Evolutionary conservation across 768 basidiomycete genomes (phyloP).

Genomic region (Cystobasidium tubakii): DNA sequence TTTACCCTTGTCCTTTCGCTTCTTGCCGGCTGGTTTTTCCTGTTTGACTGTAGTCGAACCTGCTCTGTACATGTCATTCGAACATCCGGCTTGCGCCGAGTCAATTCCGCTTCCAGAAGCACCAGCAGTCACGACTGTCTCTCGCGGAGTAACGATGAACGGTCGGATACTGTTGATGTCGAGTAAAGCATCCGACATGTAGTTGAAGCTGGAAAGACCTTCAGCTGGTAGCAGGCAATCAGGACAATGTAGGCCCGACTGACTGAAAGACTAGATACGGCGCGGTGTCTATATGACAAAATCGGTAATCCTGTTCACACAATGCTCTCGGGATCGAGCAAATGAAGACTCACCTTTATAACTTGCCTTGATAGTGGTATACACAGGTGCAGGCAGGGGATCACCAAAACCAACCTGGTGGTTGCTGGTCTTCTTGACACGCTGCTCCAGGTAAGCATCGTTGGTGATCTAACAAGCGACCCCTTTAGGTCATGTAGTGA

Average conservation of each 20-base stretch:
- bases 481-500: too few species aligned
- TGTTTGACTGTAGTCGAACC: neutral
- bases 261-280: neutral
- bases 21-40: neutral
- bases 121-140: neutral
- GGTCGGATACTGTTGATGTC: constrained; percentile 6
- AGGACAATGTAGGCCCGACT: neutral
- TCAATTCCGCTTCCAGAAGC: neutral
- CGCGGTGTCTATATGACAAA: neutral
- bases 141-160: too few species aligned
- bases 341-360: neutral
- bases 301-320: too few species aligned
- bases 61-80: neutral
- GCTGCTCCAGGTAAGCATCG: neutral
- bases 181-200: neutral
- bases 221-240: too few species aligned
- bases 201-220: neutral
- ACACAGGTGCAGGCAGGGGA: neutral
- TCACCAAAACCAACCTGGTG: neutral
- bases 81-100: neutral
- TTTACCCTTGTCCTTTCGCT: neutral
- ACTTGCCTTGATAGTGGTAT: neutral
- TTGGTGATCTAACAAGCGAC: neutral
- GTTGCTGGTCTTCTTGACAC: neutral
- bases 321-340: neutral